These are phyloP conservation scores for Nothomitra cinnamomea DNA, from an alignment of 2,329 filamentous ascomycete species.

Conservation along the genomic window DNA sequence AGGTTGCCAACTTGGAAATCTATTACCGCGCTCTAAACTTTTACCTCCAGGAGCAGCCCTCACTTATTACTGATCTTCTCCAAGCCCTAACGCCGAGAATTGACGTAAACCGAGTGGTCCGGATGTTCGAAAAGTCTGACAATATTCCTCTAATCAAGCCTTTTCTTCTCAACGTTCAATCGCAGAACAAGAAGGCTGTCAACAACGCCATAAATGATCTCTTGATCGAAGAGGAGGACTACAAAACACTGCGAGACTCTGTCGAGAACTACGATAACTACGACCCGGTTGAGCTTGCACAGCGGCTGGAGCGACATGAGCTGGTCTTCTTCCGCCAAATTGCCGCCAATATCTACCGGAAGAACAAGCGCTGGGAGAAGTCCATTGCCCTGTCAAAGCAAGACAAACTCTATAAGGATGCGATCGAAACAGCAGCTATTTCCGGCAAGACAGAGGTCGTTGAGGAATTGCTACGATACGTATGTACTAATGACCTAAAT, in stretches of 20 bases:
- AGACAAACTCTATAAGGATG: constrained; percentile 98
- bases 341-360: constrained; percentile 94
- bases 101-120: constrained; percentile 96
- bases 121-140: constrained; percentile 97
- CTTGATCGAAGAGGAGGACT: constrained; percentile 95
- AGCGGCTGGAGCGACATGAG: constrained; percentile 90
- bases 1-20: constrained; percentile 96
- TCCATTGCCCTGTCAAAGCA: constrained; percentile 96
- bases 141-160: constrained; percentile 97
- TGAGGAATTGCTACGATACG: constrained; percentile 88
- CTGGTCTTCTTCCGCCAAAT: constrained; percentile 99
- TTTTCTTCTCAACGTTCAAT: constrained; percentile 89
- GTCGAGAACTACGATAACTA: constrained; percentile 99
- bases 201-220: constrained; percentile 97
- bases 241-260: constrained; percentile 95
- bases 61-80: constrained; percentile 85
- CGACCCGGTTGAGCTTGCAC: constrained; percentile 80
- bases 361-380: constrained; percentile 99
- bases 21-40: constrained; percentile 97
- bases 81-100: constrained; percentile 84
- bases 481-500: constrained; percentile 37
- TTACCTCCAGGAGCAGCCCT: constrained; percentile 93
- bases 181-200: constrained; percentile 94
- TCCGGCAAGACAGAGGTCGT: constrained; percentile 83
- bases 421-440: constrained; percentile 90